A percentile compares a stretch with the other conserved stretches of the same genome.
Conservation (phyloP, 176 grass and related monocot genomes). For the Carex kokanica region DNA sequence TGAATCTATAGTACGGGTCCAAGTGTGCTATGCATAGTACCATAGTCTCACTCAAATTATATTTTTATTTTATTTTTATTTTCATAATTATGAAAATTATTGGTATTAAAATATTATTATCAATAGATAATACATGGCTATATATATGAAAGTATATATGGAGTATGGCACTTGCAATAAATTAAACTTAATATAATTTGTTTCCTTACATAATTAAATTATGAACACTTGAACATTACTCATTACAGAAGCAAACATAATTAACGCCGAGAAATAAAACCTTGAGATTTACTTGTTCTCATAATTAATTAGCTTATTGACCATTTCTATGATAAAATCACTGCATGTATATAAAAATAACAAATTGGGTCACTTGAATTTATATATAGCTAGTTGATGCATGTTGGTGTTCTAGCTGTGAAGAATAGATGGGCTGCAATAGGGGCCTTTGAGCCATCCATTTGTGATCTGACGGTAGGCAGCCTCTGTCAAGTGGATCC, state of each 20-base stretch:
- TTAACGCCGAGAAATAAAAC: background rate
- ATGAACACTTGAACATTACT: constrained; percentile 4
- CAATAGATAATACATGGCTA: too few species aligned
- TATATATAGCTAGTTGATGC: background rate
- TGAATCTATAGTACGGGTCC: too few species aligned
- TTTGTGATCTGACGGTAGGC: constrained; percentile 73
- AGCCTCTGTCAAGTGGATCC: constrained; percentile 87
- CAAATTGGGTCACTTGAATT: background rate
- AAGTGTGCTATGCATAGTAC: too few species aligned
- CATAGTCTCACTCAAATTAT: too few species aligned
- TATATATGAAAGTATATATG: too few species aligned
- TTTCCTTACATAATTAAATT: constrained; percentile 5
- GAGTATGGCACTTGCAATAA: background rate
- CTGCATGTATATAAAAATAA: background rate
- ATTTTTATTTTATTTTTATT: too few species aligned
- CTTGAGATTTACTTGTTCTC: background rate
- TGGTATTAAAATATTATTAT: too few species aligned
- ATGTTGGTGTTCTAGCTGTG: background rate
- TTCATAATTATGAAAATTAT: too few species aligned
- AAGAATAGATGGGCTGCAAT: constrained; percentile 56
- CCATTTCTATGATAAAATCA: background rate
- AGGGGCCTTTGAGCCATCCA: constrained; percentile 73
- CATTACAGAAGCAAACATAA: constrained; percentile 1
- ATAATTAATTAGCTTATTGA: constrained; percentile 13
- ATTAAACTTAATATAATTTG: background rate